phyloP scores from a whole-genome alignment of 2,329 filamentous ascomycete species.

The Talaromyces amestolkiae region DNA sequence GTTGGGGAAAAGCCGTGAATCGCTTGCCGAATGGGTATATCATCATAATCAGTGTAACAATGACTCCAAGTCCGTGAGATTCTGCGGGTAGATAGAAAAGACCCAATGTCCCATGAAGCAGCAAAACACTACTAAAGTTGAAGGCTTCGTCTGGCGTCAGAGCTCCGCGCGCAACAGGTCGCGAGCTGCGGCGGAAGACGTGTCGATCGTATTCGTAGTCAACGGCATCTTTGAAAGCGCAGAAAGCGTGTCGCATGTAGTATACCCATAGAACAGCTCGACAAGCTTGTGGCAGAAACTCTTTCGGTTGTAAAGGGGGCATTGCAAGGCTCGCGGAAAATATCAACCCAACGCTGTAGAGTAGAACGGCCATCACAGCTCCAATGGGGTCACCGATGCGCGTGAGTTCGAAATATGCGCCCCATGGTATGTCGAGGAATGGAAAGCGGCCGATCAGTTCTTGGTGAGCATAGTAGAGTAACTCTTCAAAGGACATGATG shows the following conservation, averaged over 20 bases:
- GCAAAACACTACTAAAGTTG: neutral
- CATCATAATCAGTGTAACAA: constrained; percentile 1
- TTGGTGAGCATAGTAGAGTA: neutral
- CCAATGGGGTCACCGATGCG: neutral
- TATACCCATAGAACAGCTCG: constrained; percentile 1
- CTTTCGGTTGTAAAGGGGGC: neutral
- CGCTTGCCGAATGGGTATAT: constrained; percentile 8
- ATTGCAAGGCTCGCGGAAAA: neutral
- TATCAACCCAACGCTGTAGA: neutral
- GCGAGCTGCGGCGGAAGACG: neutral
- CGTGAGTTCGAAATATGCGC: constrained; percentile 12
- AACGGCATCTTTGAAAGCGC: constrained; percentile 1
- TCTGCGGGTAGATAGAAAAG: constrained; percentile 3
- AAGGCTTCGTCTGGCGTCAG: constrained; percentile 5
- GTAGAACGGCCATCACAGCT: neutral
- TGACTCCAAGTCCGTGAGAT: neutral
- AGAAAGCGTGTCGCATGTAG: constrained; percentile 11
- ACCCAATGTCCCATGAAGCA: neutral
- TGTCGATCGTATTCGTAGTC: constrained; percentile 8
- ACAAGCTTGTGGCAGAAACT: neutral
- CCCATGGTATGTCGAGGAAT: neutral
- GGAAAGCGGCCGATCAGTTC: neutral
- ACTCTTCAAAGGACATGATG: constrained; percentile 2
- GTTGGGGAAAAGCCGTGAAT: neutral
- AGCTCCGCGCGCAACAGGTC: constrained; percentile 7